phyloP scores from a whole-genome alignment of 2,329 filamentous ascomycete genomes.

The Aspergillus cejpii region DNA sequence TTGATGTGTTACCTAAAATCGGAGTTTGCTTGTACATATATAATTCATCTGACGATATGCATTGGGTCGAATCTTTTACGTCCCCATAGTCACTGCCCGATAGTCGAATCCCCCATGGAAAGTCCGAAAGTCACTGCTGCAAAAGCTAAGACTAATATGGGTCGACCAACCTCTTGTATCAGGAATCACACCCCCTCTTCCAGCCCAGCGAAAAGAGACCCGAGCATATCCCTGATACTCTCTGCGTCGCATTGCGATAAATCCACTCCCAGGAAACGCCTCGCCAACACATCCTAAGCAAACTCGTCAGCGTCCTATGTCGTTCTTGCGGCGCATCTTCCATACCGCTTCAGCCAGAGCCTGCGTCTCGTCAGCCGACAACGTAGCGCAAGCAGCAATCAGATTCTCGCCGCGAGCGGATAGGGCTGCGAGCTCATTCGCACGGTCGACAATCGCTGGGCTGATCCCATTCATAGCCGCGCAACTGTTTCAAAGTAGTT shows the following conservation, averaged over 20 bases:
- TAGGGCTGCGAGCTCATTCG: constrained; percentile 64
- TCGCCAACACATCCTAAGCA: constrained; percentile 15
- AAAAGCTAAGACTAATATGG: too few species aligned
- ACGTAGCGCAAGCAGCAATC: constrained; percentile 60
- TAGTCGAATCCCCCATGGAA: too few species aligned
- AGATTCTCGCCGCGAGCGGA: constrained; percentile 69
- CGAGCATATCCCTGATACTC: constrained; percentile 6
- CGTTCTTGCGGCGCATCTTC: constrained; percentile 9
- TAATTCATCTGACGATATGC: constrained; percentile 10
- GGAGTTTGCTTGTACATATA: constrained; percentile 22
- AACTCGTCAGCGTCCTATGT: neutral
- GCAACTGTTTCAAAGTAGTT: constrained; percentile 46
- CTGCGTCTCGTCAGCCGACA: constrained; percentile 58
- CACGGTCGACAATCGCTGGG: constrained; percentile 62
- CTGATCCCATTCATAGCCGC: constrained; percentile 83
- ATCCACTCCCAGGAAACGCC: constrained; percentile 13
- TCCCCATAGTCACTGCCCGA: too few species aligned
- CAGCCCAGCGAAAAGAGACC: constrained; percentile 5
- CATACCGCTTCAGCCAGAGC: constrained; percentile 60
- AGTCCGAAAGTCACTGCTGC: too few species aligned
- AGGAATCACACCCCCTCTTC: neutral
- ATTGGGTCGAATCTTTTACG: neutral
- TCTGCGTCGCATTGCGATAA: constrained; percentile 5
- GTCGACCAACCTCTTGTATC: too few species aligned
- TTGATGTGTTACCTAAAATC: constrained; percentile 17